A percentile compares a stretch with the other conserved stretches of the same genome.
Conservation (phyloP, 1,139 yeast genomes). For the Kurtzmaniella quercitrusa region DNA sequence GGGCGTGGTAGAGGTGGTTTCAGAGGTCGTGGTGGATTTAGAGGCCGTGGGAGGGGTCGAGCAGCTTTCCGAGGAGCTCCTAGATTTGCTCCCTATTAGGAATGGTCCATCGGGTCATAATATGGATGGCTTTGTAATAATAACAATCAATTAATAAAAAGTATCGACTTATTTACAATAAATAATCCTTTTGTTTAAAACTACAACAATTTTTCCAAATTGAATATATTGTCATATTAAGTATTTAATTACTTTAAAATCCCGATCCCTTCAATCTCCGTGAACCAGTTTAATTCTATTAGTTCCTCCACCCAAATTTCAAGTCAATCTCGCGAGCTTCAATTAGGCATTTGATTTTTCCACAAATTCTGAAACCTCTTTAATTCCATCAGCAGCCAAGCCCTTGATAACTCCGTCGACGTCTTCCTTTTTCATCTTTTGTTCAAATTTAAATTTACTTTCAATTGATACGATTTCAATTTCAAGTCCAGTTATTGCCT, state of each 20-base stretch:
- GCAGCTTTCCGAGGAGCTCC: slow-evolving; percentile 21
- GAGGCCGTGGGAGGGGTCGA: slow-evolving; percentile 20
- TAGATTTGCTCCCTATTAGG: slow-evolving; percentile 16
- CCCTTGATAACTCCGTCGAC: slow-evolving; percentile 54
- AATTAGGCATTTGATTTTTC: slow-evolving; percentile 14
- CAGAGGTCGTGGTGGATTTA: slow-evolving; percentile 18
- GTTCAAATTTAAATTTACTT: slow-evolving; percentile 62
- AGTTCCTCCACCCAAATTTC: neutral
- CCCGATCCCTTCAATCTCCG: too few relatives aligned
- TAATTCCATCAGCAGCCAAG: slow-evolving; percentile 24
- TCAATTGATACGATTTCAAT: slow-evolving; percentile 49
- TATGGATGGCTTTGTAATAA: neutral
- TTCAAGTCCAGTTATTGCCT: slow-evolving; percentile 58
- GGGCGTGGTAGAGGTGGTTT: slow-evolving; percentile 34
- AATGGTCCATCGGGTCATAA: neutral
- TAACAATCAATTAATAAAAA: neutral
- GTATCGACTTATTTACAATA: too few relatives aligned
- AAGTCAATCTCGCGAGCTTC: neutral
- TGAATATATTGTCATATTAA: too few relatives aligned
- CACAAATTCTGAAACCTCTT: slow-evolving; percentile 21
- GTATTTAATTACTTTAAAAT: too few relatives aligned
- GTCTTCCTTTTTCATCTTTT: slow-evolving; percentile 42
- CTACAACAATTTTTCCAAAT: too few relatives aligned
- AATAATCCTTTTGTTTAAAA: too few relatives aligned
- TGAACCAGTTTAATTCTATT: neutral